Percentiles rank a stretch among this genome's conserved stretches.
Conservation (phyloP, 2,329 filamentous ascomycete genomes). For the Trichoderma breve region DNA sequence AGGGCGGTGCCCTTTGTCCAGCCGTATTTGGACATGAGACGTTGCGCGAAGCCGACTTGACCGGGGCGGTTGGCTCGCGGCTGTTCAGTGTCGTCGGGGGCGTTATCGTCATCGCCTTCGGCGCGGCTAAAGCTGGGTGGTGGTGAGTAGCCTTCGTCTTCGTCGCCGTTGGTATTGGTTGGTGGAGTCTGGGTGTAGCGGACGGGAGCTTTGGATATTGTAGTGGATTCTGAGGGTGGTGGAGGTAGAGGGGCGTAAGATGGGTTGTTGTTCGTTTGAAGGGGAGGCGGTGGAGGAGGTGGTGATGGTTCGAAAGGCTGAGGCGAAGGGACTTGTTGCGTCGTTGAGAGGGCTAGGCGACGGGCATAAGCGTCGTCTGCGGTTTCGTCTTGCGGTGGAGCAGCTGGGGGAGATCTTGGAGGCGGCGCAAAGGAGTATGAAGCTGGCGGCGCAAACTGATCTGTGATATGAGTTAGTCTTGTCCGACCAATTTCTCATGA, state of each 20-base stretch:
- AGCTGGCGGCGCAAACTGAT: constrained; percentile 59
- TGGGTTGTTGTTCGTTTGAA: constrained; percentile 24
- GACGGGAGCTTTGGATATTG: constrained; percentile 75
- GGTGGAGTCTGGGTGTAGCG: constrained; percentile 54
- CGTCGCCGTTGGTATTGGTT: constrained; percentile 31
- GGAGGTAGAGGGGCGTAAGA: constrained; percentile 29
- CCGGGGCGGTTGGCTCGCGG: constrained; percentile 66
- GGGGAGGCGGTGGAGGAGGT: constrained; percentile 34
- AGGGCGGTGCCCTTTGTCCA: constrained; percentile 88
- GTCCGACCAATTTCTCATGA: not conserved
- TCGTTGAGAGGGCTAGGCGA: constrained; percentile 57
- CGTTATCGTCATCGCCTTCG: constrained; percentile 36
- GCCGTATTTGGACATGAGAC: constrained; percentile 89
- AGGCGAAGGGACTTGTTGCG: constrained; percentile 32
- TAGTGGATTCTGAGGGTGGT: constrained; percentile 44
- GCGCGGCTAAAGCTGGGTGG: constrained; percentile 50
- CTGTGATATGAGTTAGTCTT: constrained; percentile 32
- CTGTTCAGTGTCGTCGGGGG: constrained; percentile 37
- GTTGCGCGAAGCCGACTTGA: constrained; percentile 79
- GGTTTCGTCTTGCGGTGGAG: constrained; percentile 56
- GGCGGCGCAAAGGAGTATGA: constrained; percentile 58
- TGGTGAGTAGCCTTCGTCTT: constrained; percentile 43
- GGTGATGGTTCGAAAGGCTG: constrained; percentile 35
- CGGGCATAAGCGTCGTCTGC: constrained; percentile 69
- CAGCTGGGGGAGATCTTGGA: constrained; percentile 46